These are phyloP conservation scores for Podospora sp. DNA, from an alignment of 495 filamentous ascomycete species.

Conservation along the genomic window DNA sequence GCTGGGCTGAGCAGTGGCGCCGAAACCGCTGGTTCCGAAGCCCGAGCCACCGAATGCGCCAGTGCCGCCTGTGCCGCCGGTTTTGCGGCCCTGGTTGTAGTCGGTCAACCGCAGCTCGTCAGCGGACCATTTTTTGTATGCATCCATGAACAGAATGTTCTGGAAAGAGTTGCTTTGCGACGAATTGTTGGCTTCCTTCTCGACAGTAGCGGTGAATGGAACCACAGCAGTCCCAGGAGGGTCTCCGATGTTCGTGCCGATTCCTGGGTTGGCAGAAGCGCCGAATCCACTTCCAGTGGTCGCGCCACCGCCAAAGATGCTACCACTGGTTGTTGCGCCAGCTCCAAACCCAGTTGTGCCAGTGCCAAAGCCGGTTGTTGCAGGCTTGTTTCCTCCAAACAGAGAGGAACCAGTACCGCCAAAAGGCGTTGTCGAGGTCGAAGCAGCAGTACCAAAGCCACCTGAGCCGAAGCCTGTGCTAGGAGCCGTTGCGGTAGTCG, in stretches of 20 bases:
- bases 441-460: constrained; percentile 50
- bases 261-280: constrained; percentile 44
- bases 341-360: constrained; percentile 43
- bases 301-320: constrained; percentile 50
- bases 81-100: constrained; percentile 83
- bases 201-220: constrained; percentile 72
- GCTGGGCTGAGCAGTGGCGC: constrained; percentile 42
- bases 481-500: constrained; percentile 40
- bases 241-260: constrained; percentile 49
- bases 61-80: constrained; percentile 75
- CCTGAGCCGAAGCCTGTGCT: constrained; percentile 48
- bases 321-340: constrained; percentile 34
- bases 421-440: constrained; percentile 51
- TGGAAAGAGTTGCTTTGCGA: constrained; percentile 73
- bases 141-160: constrained; percentile 81
- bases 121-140: constrained; percentile 85
- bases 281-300: constrained; percentile 55
- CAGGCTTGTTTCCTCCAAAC: constrained; percentile 51
- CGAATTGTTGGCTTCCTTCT: constrained; percentile 71
- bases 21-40: constrained; percentile 51
- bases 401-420: constrained; percentile 45
- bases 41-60: constrained; percentile 78
- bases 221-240: constrained; percentile 70
- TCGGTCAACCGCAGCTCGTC: constrained; percentile 90
- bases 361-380: constrained; percentile 36